Evolutionary conservation across 139 green algal species (phyloP).

Genomic region (Picochlorum sp.): DNA sequence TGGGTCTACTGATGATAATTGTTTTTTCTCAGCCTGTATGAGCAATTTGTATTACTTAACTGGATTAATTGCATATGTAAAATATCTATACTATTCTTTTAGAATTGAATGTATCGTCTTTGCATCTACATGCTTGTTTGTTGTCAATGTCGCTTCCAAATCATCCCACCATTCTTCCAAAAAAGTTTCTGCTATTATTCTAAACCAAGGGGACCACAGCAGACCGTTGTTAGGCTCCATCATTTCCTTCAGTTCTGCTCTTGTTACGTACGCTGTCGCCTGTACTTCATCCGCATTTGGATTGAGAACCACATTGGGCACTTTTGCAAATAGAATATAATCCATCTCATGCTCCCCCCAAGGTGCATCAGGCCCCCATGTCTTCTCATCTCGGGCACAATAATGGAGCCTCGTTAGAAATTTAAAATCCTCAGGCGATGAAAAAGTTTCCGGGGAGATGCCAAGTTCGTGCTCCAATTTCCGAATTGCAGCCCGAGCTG

Average conservation of each 20-base stretch:
- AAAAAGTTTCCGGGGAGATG: slow-evolving; percentile 37
- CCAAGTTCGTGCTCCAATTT: slow-evolving; percentile 92
- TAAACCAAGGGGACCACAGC: slow-evolving; percentile 90
- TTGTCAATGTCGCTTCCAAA: slow-evolving; percentile 49
- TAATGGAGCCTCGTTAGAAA: slow-evolving; percentile 91
- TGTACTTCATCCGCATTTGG: slow-evolving; percentile 81
- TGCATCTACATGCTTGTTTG: slow-evolving; percentile 35
- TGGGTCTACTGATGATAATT: too few relatives aligned
- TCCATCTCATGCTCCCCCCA: slow-evolving; percentile 96
- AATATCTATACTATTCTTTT: slow-evolving; percentile 1
- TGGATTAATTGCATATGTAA: background rate
- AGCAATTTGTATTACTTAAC: background rate
- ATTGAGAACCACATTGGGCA: slow-evolving; percentile 25
- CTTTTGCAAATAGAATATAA: slow-evolving; percentile 78
- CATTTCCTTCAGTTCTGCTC: slow-evolving; percentile 57
- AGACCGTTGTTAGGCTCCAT: slow-evolving; percentile 58
- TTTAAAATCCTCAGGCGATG: slow-evolving; percentile 49
- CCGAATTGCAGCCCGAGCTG: slow-evolving; percentile 60
- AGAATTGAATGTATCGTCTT: slow-evolving; percentile 40
- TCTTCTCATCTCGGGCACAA: slow-evolving; percentile 67
- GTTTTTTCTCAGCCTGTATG: too few relatives aligned
- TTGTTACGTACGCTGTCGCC: slow-evolving; percentile 47
- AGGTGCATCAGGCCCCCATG: slow-evolving; percentile 23
- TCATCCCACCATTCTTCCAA: slow-evolving; percentile 80
- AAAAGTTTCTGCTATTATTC: slow-evolving; percentile 80